Evolutionary conservation across 1,284 basidiomycete genomes (phyloP).

Genomic region (Malassezia equina): DNA sequence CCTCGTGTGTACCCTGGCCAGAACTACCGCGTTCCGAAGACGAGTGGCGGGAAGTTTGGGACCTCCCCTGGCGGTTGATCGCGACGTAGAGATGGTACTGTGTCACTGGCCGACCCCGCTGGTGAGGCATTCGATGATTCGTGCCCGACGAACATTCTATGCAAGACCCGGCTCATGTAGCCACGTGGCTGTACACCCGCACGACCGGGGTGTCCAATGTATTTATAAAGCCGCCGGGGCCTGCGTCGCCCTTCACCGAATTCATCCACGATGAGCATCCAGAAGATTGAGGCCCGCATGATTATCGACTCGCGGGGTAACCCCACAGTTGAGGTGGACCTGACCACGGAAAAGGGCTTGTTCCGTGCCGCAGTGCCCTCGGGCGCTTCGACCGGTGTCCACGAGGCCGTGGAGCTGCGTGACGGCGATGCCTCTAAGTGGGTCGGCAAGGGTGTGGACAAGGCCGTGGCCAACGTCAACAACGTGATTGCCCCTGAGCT

Average conservation of each 20-base stretch:
- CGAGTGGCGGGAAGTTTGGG: conserved; percentile 12
- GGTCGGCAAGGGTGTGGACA: conserved; percentile 78
- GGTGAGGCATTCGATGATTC: too few relatives aligned
- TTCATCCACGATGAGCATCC: conserved; percentile 31
- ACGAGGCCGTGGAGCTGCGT: conserved; percentile 97
- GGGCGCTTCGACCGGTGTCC: conserved; percentile 93
- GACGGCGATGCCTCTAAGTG: conserved; percentile 88
- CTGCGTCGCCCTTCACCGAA: neutral
- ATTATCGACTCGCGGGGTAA: conserved; percentile 47
- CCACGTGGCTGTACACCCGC: neutral
- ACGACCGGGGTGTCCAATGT: neutral
- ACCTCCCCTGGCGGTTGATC: conserved; percentile 10
- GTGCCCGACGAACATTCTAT: neutral
- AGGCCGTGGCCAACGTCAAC: conserved; percentile 95
- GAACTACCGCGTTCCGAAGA: conserved; percentile 6
- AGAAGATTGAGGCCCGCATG: conserved; percentile 38
- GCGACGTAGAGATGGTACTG: neutral
- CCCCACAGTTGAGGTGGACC: conserved; percentile 48
- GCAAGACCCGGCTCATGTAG: neutral
- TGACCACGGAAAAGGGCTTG: conserved; percentile 55
- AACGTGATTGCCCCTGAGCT: conserved; percentile 77
- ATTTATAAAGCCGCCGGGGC: neutral
- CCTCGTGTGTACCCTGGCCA: neutral
- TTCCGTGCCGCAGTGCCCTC: conserved; percentile 94
- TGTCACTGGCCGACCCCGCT: neutral